Evolutionary conservation across 208 protist species (phyloP).

Genomic region (Trypanosoma avium): DNA sequence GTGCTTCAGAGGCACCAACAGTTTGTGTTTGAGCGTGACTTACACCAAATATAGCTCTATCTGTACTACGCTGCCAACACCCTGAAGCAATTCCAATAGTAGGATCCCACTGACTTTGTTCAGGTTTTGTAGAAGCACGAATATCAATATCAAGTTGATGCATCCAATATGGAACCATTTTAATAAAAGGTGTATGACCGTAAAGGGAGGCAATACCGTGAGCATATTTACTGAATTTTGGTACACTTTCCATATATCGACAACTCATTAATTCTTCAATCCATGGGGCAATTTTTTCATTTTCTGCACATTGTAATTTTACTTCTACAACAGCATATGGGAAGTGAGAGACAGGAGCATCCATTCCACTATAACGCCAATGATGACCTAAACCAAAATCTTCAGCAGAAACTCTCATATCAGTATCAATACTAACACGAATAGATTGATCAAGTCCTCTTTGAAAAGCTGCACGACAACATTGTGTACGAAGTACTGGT

Average conservation of each 20-base stretch:
- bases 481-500: conserved; percentile 85
- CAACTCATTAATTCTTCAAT: conserved; percentile 90
- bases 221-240: conserved; percentile 91
- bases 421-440: conserved; percentile 87
- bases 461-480: conserved; percentile 85
- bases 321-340: conserved; percentile 89
- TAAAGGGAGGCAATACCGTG: conserved; percentile 88
- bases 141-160: conserved; percentile 89
- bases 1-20: conserved; percentile 77
- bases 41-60: conserved; percentile 78
- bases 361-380: conserved; percentile 80
- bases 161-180: conserved; percentile 91
- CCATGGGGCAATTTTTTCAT: conserved; percentile 87
- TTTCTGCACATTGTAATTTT: conserved; percentile 88
- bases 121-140: conserved; percentile 83
- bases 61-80: conserved; percentile 76
- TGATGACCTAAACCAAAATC: conserved; percentile 86
- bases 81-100: conserved; percentile 74
- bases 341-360: conserved; percentile 69
- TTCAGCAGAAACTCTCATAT: conserved; percentile 74
- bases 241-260: conserved; percentile 87
- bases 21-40: conserved; percentile 77
- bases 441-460: conserved; percentile 81
- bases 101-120: conserved; percentile 80
- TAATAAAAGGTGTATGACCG: conserved; percentile 84